Conservation (phyloP, 192 early-diverging fungal species). For the Podila verticillata region DNA sequence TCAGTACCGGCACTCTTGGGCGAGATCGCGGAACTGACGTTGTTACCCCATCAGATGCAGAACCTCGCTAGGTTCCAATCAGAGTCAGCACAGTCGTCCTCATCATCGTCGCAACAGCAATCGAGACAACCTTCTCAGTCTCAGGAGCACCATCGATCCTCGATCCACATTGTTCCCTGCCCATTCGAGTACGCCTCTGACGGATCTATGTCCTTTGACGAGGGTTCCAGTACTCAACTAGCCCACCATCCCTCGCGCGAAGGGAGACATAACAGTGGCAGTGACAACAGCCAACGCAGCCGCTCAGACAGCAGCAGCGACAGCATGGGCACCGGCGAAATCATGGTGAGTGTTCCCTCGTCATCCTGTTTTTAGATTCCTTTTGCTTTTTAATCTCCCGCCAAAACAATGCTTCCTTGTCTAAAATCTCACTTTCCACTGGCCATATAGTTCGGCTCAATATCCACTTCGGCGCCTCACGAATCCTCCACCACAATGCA, state of each 20-base stretch:
- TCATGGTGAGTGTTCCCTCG: too few species aligned
- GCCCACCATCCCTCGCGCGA: background rate
- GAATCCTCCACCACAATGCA: too few species aligned
- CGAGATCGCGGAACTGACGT: background rate
- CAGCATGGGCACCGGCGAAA: background rate
- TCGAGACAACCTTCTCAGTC: background rate
- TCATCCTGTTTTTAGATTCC: too few species aligned
- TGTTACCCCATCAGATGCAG: background rate
- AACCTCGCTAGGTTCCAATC: background rate
- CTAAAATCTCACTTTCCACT: too few species aligned
- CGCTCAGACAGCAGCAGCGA: background rate
- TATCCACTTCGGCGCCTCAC: too few species aligned
- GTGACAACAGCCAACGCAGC: background rate
- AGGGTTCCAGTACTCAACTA: background rate
- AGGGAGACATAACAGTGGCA: background rate
- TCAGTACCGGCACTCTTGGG: background rate
- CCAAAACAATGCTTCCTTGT: too few species aligned
- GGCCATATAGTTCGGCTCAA: too few species aligned
- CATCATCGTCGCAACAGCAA: too few species aligned
- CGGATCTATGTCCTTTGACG: background rate
- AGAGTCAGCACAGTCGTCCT: too few species aligned
- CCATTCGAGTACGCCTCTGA: conserved; percentile 11
- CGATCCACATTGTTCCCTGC: conserved; percentile 14
- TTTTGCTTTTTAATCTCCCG: too few species aligned
- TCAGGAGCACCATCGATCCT: background rate